Conservation (phyloP, 495 filamentous ascomycete genomes). For the Hypoxylon lenormandii region DNA sequence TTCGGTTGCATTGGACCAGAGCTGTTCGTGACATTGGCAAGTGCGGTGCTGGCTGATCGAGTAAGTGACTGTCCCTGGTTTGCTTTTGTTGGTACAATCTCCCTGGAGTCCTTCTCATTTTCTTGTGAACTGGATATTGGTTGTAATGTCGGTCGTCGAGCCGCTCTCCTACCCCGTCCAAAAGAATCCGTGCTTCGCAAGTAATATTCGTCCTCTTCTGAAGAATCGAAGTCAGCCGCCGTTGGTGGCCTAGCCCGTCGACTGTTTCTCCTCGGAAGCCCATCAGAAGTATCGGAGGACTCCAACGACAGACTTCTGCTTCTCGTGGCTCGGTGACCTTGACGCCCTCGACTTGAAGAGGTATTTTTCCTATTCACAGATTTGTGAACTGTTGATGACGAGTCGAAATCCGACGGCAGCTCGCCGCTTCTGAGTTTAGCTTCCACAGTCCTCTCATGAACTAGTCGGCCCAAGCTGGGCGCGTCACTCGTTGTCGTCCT, state of each 20-base stretch:
- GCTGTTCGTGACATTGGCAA: conserved; percentile 31
- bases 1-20: conserved; percentile 7
- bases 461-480: conserved; percentile 45
- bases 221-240: conserved; percentile 41
- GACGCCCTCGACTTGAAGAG: conserved; percentile 25
- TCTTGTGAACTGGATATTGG: conserved; percentile 43
- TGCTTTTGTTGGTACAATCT: conserved; percentile 25
- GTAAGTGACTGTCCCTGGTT: conserved; percentile 15
- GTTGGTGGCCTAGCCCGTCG: conserved; percentile 7
- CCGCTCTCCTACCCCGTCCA: conserved; percentile 35
- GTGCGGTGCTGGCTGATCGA: conserved; percentile 32
- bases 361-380: conserved; percentile 47
- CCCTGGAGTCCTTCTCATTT: conserved; percentile 41
- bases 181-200: conserved; percentile 42
- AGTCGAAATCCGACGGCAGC: conserved; percentile 46
- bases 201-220: conserved; percentile 31
- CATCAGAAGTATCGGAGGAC: conserved; percentile 51
- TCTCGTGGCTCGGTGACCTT: conserved; percentile 48
- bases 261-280: conserved; percentile 35
- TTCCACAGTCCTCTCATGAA: conserved; percentile 56
- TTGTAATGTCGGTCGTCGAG: conserved; percentile 34
- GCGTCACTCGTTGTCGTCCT: conserved; percentile 49
- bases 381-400: conserved; percentile 43
- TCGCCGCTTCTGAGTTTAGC: conserved; percentile 56
- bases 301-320: conserved; percentile 55